phyloP scores from a whole-genome alignment of 768 basidiomycete species.

The Leucogyrophana mollusca region DNA sequence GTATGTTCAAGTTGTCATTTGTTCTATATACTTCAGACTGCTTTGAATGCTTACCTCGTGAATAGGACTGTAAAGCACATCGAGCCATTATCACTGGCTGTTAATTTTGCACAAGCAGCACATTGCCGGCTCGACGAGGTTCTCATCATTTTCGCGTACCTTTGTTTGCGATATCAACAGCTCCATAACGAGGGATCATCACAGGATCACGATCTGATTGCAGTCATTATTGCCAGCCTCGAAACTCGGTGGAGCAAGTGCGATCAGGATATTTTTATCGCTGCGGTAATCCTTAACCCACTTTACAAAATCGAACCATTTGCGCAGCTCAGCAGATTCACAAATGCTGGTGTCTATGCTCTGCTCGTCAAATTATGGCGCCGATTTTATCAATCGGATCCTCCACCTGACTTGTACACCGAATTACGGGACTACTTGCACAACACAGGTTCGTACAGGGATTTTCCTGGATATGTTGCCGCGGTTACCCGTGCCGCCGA shows the following conservation, averaged over 20 bases:
- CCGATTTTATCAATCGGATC: neutral
- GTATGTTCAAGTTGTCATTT: slow-evolving; percentile 17
- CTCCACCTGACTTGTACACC: neutral
- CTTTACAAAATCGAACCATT: slow-evolving; percentile 5
- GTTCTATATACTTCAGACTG: slow-evolving; percentile 2
- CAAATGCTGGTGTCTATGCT: neutral
- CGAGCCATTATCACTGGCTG: slow-evolving; percentile 27
- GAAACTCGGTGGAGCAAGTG: slow-evolving; percentile 18
- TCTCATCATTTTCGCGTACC: slow-evolving; percentile 29
- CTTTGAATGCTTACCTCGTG: slow-evolving; percentile 3
- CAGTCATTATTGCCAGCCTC: slow-evolving; percentile 26
- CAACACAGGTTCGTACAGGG: neutral
- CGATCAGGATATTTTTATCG: slow-evolving; percentile 25
- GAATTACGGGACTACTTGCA: neutral
- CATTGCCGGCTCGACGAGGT: slow-evolving; percentile 31
- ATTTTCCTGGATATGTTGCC: neutral
- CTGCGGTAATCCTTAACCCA: slow-evolving; percentile 35
- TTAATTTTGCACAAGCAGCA: slow-evolving; percentile 26
- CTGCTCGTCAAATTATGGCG: neutral
- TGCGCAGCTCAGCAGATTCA: neutral
- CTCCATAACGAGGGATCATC: neutral
- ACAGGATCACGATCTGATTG: slow-evolving; percentile 4
- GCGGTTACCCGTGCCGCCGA: neutral
- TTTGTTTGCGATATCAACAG: slow-evolving; percentile 16
- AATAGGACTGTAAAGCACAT: slow-evolving; percentile 28